These are phyloP conservation scores for Melanogaster broomeanus DNA, from an alignment of 768 basidiomycete genomes.

Conservation along the genomic window DNA sequence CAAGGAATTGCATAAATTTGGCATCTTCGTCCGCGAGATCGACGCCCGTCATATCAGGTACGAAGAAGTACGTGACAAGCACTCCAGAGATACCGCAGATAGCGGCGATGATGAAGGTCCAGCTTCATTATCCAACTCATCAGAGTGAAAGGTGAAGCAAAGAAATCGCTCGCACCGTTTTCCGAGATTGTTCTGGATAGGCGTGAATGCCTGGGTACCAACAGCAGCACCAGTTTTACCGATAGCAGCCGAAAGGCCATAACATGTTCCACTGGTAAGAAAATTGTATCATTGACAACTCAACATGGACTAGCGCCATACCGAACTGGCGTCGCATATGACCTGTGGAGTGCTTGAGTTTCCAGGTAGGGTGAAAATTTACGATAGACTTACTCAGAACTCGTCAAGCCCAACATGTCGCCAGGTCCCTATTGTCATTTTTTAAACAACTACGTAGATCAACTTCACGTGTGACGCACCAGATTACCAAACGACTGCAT, in stretches of 20 bases:
- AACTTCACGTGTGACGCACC: constrained; percentile 31
- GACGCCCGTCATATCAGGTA: constrained; percentile 65
- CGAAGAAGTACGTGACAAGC: constrained; percentile 65
- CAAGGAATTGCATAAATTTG: constrained; percentile 59
- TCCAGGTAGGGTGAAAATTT: constrained; percentile 2
- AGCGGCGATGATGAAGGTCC: constrained; percentile 72
- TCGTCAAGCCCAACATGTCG: constrained; percentile 67
- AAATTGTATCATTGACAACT: not conserved
- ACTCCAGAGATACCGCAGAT: constrained; percentile 66
- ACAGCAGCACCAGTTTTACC: constrained; percentile 75
- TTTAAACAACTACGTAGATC: constrained; percentile 7
- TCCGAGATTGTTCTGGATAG: constrained; percentile 67
- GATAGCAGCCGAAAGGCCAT: constrained; percentile 66
- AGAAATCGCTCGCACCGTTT: constrained; percentile 44
- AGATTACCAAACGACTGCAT: constrained; percentile 76
- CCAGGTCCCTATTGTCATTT: constrained; percentile 57
- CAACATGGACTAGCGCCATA: constrained; percentile 17
- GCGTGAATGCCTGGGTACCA: constrained; percentile 70
- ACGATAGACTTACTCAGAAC: constrained; percentile 53
- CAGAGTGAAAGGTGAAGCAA: not conserved
- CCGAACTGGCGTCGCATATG: constrained; percentile 66
- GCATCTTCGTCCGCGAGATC: constrained; percentile 69
- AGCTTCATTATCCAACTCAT: constrained; percentile 34
- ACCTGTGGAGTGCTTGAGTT: constrained; percentile 35
- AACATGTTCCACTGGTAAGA: constrained; percentile 58